Evolutionary conservation across 1,284 basidiomycete genomes (phyloP).

Genomic region (Leccinum ambiguum): DNA sequence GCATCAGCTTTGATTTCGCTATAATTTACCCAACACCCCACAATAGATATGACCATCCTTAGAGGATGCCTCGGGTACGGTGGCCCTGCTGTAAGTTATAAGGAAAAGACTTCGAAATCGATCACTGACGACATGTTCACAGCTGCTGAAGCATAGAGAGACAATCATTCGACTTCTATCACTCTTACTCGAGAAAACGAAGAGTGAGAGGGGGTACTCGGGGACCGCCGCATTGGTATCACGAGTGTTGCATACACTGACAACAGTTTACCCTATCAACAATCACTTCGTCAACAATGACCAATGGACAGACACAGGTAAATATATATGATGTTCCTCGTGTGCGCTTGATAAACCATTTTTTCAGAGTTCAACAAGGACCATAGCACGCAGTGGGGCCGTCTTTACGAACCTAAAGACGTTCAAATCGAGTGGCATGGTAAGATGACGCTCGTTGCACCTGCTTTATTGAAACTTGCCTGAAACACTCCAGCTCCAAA

Average conservation of each 20-base stretch:
- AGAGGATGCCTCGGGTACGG: slow-evolving; percentile 79
- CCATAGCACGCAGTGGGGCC: slow-evolving; percentile 85
- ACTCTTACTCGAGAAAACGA: slow-evolving; percentile 76
- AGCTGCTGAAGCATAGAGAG: slow-evolving; percentile 74
- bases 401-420: slow-evolving; percentile 77
- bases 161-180: slow-evolving; percentile 70
- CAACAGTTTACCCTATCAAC: slow-evolving; percentile 80
- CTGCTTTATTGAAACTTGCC: slow-evolving; percentile 2
- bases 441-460: slow-evolving; percentile 32
- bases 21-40: slow-evolving; percentile 11
- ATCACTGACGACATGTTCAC: slow-evolving; percentile 12
- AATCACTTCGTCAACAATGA: slow-evolving; percentile 82
- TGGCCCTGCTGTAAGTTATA: slow-evolving; percentile 52
- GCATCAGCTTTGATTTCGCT: slow-evolving; percentile 31
- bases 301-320: slow-evolving; percentile 81
- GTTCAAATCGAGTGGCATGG: slow-evolving; percentile 90
- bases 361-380: slow-evolving; percentile 65
- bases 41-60: slow-evolving; percentile 71
- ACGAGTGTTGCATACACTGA: slow-evolving; percentile 76
- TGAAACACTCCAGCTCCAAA: slow-evolving; percentile 58
- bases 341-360: slow-evolving; percentile 2
- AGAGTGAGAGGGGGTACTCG: slow-evolving; percentile 89
- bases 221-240: slow-evolving; percentile 81
- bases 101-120: neutral
- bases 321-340: slow-evolving; percentile 19